phyloP scores from a whole-genome alignment of 805 yeast genomes.

The Saturnispora dispora region DNA sequence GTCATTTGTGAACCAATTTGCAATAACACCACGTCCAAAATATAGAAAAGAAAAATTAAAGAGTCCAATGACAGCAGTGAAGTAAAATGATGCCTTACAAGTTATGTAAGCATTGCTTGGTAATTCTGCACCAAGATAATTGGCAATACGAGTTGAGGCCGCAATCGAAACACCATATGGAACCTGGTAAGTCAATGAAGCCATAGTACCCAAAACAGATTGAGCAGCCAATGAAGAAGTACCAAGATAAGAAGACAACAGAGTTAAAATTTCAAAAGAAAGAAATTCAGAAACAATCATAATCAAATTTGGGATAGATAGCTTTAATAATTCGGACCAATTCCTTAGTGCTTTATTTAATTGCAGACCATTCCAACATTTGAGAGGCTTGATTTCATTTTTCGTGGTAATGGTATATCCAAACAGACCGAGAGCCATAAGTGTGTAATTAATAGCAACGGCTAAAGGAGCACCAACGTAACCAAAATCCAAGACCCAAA shows the following conservation, averaged over 20 bases:
- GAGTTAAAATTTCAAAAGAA: slow-evolving; percentile 67
- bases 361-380: slow-evolving; percentile 31
- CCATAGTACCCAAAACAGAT: slow-evolving; percentile 59
- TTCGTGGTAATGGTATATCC: slow-evolving; percentile 41
- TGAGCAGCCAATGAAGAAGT: slow-evolving; percentile 59
- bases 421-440: slow-evolving; percentile 53
- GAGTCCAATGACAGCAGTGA: slow-evolving; percentile 19
- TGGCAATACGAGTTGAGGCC: slow-evolving; percentile 67
- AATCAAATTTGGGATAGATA: slow-evolving; percentile 65
- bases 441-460: slow-evolving; percentile 60
- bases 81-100: slow-evolving; percentile 22
- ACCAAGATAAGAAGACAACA: slow-evolving; percentile 61
- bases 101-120: slow-evolving; percentile 24
- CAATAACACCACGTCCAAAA: slow-evolving; percentile 21
- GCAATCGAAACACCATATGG: slow-evolving; percentile 74
- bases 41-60: slow-evolving; percentile 21
- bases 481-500: slow-evolving; percentile 62
- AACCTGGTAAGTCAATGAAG: slow-evolving; percentile 59
- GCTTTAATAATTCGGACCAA: slow-evolving; percentile 54
- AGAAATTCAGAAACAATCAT: slow-evolving; percentile 76
- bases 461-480: slow-evolving; percentile 72
- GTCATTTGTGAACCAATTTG: slow-evolving; percentile 27
- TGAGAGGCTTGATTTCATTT: slow-evolving; percentile 27
- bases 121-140: slow-evolving; percentile 55
- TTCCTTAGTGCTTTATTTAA: slow-evolving; percentile 34